Conservation (phyloP, 768 basidiomycete species). For the Phanerochaete sordida region DNA sequence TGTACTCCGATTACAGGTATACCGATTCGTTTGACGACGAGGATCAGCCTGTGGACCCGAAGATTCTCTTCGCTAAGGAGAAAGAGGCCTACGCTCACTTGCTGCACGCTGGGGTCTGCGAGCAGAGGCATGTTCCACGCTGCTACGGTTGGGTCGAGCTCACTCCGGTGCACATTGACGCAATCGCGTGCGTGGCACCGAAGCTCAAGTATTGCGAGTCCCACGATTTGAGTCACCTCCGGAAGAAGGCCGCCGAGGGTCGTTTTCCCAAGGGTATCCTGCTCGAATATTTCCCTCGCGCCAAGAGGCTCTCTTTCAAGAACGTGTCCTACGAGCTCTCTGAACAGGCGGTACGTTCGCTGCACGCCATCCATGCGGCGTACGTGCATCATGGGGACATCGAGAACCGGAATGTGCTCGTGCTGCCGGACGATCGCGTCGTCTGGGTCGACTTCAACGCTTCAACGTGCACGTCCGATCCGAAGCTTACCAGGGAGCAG, state of each 20-base stretch:
- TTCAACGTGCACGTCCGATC: neutral
- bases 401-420: neutral
- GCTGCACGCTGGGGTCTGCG: slow-evolving; percentile 10
- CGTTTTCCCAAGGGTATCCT: neutral
- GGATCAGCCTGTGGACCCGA: neutral
- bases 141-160: slow-evolving; percentile 20
- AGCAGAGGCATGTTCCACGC: slow-evolving; percentile 7
- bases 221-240: too few relatives aligned
- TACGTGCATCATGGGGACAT: neutral
- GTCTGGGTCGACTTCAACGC: slow-evolving; percentile 3
- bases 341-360: neutral
- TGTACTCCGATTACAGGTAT: too few relatives aligned
- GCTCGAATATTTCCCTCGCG: neutral
- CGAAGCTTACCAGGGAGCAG: neutral
- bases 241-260: too few relatives aligned
- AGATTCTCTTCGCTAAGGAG: slow-evolving; percentile 2
- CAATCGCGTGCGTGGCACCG: neutral
- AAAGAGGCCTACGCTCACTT: slow-evolving; percentile 14
- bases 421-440: neutral
- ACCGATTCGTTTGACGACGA: too few relatives aligned
- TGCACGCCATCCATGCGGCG: neutral
- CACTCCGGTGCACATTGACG: neutral
- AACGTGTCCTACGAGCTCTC: neutral
- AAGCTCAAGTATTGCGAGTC: too few relatives aligned
- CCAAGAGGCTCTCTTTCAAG: neutral